A percentile compares a stretch with the other conserved stretches of the same genome.
These are phyloP conservation scores for Globisporangium paddicum DNA, from an alignment of 352 stramenopile genomes.

Conservation along the genomic window DNA sequence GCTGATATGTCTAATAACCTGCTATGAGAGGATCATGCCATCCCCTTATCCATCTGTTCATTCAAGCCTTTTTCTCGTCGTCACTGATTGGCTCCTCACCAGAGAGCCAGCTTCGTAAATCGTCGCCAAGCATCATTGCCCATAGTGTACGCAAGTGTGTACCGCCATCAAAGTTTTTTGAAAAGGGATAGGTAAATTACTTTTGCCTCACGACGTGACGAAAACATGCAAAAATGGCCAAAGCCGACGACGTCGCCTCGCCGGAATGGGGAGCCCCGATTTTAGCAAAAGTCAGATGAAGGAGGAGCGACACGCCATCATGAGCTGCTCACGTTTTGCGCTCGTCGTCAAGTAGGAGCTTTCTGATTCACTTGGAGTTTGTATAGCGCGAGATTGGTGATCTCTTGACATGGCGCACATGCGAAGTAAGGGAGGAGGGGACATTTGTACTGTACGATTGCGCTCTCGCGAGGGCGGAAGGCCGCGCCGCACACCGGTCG, in stretches of 20 bases:
- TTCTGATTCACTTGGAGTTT: not conserved
- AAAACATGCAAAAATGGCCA: not conserved
- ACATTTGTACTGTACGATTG: too few relatives aligned
- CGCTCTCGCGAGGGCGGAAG: too few relatives aligned
- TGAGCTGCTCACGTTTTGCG: not conserved
- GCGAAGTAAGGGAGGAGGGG: too few relatives aligned
- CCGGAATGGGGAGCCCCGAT: not conserved
- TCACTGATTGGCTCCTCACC: not conserved
- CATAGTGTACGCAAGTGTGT: slow-evolving; percentile 10
- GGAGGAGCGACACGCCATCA: slow-evolving; percentile 1
- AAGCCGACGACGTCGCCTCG: not conserved
- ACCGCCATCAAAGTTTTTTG: not conserved
- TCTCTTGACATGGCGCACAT: not conserved
- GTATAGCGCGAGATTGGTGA: not conserved
- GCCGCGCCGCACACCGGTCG: not conserved
- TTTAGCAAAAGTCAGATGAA: not conserved
- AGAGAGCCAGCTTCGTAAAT: slow-evolving; percentile 6
- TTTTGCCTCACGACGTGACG: slow-evolving; percentile 1
- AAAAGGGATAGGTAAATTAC: not conserved
- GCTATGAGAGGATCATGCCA: not conserved
- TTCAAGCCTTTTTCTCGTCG: too few relatives aligned
- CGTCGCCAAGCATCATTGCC: not conserved
- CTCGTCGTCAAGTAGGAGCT: not conserved
- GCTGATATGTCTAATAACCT: too few relatives aligned
- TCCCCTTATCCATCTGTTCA: not conserved